Evolutionary conservation across 148 eudicot genomes (phyloP).

Genomic region (Rhododendron molle): DNA sequence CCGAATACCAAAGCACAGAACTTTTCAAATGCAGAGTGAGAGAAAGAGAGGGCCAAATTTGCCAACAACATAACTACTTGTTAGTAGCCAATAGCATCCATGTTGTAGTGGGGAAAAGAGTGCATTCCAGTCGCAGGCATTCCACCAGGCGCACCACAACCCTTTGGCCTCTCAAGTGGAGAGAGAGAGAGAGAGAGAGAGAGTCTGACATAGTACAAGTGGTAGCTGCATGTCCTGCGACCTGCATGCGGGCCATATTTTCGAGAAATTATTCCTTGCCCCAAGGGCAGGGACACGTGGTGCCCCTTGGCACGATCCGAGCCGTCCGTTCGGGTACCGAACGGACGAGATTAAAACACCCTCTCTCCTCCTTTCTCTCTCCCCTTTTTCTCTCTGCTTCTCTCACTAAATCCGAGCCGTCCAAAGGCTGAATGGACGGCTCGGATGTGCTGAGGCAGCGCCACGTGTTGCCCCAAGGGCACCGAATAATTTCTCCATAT

Average conservation of each 20-base stretch:
- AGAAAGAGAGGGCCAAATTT: neutral
- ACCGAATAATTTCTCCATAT: too few species aligned
- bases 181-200: slow-evolving; percentile 8
- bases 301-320: too few species aligned
- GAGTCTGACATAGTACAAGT: slow-evolving; percentile 9
- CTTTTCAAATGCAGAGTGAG: neutral
- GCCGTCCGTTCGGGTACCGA: too few species aligned
- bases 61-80: neutral
- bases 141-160: neutral
- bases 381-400: too few species aligned
- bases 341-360: too few species aligned
- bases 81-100: neutral
- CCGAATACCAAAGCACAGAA: neutral
- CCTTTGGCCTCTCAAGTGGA: neutral
- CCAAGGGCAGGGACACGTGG: too few species aligned
- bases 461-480: too few species aligned
- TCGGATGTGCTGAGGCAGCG: too few species aligned
- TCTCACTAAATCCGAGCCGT: too few species aligned
- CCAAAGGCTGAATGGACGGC: too few species aligned
- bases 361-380: too few species aligned
- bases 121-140: neutral
- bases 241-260: slow-evolving; percentile 12
- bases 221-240: slow-evolving; percentile 13
- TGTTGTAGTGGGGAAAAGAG: neutral
- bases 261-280: too few species aligned